A percentile compares a stretch with the other conserved stretches of the same genome.
These are phyloP conservation scores for barrel medic (Medicago truncatula) DNA, from an alignment of 306 rosid species.

Conservation along the genomic window DNA sequence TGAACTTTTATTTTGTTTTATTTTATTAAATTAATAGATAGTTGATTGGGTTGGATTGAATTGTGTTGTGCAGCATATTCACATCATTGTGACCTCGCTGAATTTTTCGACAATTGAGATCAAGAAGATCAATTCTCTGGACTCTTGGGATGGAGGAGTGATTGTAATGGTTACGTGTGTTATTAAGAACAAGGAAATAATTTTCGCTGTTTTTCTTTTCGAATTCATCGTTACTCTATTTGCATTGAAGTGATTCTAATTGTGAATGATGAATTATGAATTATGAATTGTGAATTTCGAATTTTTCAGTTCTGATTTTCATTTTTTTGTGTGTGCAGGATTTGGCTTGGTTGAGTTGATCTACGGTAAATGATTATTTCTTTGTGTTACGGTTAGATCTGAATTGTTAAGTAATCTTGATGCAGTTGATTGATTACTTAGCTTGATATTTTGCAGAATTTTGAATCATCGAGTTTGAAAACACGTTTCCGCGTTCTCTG, in stretches of 20 bases:
- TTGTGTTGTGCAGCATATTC: slow-evolving; percentile 70
- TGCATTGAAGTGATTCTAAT: too few species aligned
- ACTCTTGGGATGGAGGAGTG: slow-evolving; percentile 85
- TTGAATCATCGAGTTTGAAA: slow-evolving; percentile 51
- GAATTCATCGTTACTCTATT: too few species aligned
- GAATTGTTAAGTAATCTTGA: slow-evolving; percentile 38
- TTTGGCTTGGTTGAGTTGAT: slow-evolving; percentile 67
- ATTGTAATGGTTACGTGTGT: slow-evolving; percentile 88
- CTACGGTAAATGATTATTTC: slow-evolving; percentile 53
- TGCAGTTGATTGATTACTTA: slow-evolving; percentile 57
- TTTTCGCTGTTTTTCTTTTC: too few species aligned
- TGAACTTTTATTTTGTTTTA: too few species aligned
- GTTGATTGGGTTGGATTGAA: slow-evolving; percentile 15
- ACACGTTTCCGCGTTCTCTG: slow-evolving; percentile 14
- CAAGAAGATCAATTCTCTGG: slow-evolving; percentile 86
- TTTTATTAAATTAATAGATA: neutral
- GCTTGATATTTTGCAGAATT: slow-evolving; percentile 42
- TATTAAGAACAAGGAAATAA: slow-evolving; percentile 76
- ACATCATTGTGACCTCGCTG: slow-evolving; percentile 64
- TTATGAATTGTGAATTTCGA: neutral
- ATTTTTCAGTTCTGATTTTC: slow-evolving; percentile 28
- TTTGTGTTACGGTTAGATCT: slow-evolving; percentile 66
- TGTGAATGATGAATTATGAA: too few species aligned
- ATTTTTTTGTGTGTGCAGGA: slow-evolving; percentile 41
- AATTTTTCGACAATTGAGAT: slow-evolving; percentile 75